Conservation (phyloP, 345 rosid genomes). For the Rhizophora mangle region DNA sequence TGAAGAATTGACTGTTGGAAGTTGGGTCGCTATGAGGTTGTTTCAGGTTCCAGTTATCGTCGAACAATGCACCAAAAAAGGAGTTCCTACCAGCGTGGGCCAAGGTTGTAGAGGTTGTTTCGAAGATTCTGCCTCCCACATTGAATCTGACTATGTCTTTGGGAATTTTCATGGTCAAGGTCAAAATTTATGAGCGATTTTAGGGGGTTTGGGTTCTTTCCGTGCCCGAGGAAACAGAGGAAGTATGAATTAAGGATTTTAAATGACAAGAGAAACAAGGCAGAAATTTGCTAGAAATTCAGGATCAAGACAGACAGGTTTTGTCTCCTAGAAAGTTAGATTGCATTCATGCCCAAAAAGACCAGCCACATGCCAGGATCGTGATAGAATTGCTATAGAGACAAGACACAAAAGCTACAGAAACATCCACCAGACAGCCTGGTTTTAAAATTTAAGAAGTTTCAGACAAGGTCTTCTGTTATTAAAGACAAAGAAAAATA, state of each 20-base stretch:
- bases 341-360: neutral
- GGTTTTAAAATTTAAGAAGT: too few relatives aligned
- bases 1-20: slow-evolving; percentile 42
- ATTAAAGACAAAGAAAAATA: neutral
- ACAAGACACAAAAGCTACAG: neutral
- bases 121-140: slow-evolving; percentile 87
- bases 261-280: neutral
- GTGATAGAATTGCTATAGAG: slow-evolving; percentile 2
- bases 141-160: slow-evolving; percentile 76
- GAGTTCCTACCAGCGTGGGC: slow-evolving; percentile 93
- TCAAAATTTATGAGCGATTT: neutral
- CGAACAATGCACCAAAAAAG: slow-evolving; percentile 78
- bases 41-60: slow-evolving; percentile 66
- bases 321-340: slow-evolving; percentile 15
- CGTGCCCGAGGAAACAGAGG: neutral
- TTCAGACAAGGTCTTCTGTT: neutral
- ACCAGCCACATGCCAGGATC: neutral
- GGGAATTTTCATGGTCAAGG: slow-evolving; percentile 53
- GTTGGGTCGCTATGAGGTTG: slow-evolving; percentile 15
- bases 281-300: slow-evolving; percentile 9
- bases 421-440: neutral
- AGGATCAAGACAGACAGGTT: neutral
- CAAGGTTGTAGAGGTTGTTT: slow-evolving; percentile 87
- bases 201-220: neutral
- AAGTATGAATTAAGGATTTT: slow-evolving; percentile 7